Evolutionary conservation across 305 asterid species (phyloP).

Genomic region (Nicotiana rustica): DNA sequence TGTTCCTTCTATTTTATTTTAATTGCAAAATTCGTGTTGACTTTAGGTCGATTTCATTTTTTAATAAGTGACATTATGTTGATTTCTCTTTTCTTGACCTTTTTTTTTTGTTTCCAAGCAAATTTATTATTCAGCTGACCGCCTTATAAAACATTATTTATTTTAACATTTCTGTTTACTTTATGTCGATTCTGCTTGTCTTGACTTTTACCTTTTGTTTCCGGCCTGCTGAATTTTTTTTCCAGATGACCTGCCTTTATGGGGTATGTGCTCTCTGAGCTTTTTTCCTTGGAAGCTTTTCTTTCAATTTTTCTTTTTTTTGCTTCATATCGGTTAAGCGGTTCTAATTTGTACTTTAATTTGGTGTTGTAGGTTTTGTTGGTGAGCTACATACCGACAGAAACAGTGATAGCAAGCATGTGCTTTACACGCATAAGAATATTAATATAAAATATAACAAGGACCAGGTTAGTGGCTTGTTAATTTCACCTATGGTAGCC

Average conservation of each 20-base stretch:
- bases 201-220: slow-evolving; percentile 31
- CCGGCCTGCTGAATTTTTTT: slow-evolving; percentile 34
- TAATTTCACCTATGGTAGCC: not conserved
- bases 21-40: not conserved
- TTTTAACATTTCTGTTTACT: not conserved
- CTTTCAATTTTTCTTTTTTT: not conserved
- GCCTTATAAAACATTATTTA: slow-evolving; percentile 35
- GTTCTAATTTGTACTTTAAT: not conserved
- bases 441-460: slow-evolving; percentile 57
- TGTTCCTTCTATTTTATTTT: not conserved
- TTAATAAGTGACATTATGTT: not conserved
- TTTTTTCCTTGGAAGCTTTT: not conserved
- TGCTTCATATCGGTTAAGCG: not conserved
- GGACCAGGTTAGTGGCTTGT: slow-evolving; percentile 55
- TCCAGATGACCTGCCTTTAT: slow-evolving; percentile 71
- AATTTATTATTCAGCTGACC: slow-evolving; percentile 49
- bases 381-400: slow-evolving; percentile 60
- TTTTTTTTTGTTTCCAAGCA: slow-evolving; percentile 30
- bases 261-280: slow-evolving; percentile 54
- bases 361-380: slow-evolving; percentile 53
- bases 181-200: not conserved
- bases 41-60: not conserved
- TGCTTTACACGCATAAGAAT: slow-evolving; percentile 62
- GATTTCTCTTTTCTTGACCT: not conserved
- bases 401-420: slow-evolving; percentile 56